phyloP scores from a whole-genome alignment of 148 eudicot species.

The Mesembryanthemum crystallinum region DNA sequence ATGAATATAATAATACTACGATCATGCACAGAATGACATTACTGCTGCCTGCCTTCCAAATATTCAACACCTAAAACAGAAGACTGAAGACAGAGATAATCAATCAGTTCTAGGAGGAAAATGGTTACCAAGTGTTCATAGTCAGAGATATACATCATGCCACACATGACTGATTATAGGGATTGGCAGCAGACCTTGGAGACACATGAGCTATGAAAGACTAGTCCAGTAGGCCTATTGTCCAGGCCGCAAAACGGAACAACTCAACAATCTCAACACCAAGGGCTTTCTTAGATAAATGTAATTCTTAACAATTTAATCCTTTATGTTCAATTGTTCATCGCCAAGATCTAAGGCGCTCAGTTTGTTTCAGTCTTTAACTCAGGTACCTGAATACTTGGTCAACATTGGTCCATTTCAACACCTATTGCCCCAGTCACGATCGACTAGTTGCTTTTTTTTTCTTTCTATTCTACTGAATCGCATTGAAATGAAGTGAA shows the following conservation, averaged over 20 bases:
- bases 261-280: too few species aligned
- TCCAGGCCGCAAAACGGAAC: neutral
- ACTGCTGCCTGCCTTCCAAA: neutral
- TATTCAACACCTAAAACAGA: neutral
- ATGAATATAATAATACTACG: neutral
- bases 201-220: neutral
- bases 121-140: neutral
- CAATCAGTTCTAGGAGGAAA: neutral
- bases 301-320: too few species aligned
- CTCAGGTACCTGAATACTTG: neutral
- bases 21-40: neutral
- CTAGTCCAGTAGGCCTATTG: neutral
- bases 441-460: neutral
- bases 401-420: neutral
- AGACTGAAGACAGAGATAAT: neutral
- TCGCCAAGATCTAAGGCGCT: too few species aligned
- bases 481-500: too few species aligned
- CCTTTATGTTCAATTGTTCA: too few species aligned
- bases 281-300: too few species aligned
- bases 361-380: neutral
- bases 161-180: neutral
- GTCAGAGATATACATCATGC: too few species aligned
- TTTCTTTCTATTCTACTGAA: too few species aligned
- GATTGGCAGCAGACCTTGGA: neutral
- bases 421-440: neutral